Percentiles rank a stretch among this genome's conserved stretches.
Evolutionary conservation across 345 rosid genomes (phyloP).

Genomic region (Arabis hirsuta): DNA sequence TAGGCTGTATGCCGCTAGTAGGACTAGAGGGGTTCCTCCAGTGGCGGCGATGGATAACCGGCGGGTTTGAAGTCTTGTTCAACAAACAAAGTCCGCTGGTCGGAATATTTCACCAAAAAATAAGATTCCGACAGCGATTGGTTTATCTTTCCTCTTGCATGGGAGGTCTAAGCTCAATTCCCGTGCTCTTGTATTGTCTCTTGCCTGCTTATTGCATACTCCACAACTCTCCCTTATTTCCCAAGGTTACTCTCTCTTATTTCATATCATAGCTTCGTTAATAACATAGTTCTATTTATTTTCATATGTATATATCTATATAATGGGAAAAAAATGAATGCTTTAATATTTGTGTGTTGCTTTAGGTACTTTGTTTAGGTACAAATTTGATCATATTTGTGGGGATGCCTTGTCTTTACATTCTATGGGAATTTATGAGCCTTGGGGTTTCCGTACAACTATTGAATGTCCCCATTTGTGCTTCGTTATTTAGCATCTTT

Average conservation of each 20-base stretch:
- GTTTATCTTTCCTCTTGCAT: slow-evolving; percentile 38
- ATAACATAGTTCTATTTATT: not conserved
- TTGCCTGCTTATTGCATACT: slow-evolving; percentile 71
- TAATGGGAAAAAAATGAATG: not conserved
- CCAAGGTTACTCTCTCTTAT: slow-evolving; percentile 47
- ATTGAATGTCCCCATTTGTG: slow-evolving; percentile 7
- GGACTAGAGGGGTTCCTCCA: slow-evolving; percentile 55
- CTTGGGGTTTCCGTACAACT: slow-evolving; percentile 1
- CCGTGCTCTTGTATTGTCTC: slow-evolving; percentile 60
- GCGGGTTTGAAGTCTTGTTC: slow-evolving; percentile 57
- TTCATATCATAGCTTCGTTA: not conserved
- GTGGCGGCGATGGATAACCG: slow-evolving; percentile 68
- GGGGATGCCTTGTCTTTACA: slow-evolving; percentile 31
- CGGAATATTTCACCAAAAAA: slow-evolving; percentile 32
- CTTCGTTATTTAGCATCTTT: slow-evolving; percentile 52
- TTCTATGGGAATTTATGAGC: slow-evolving; percentile 34
- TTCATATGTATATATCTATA: not conserved
- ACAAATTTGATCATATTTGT: slow-evolving; percentile 1
- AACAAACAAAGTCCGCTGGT: slow-evolving; percentile 48
- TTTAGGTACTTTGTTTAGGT: slow-evolving; percentile 30
- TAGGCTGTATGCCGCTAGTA: slow-evolving; percentile 56
- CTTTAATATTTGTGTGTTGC: not conserved
- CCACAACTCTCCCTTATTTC: slow-evolving; percentile 60
- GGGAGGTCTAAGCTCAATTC: slow-evolving; percentile 57
- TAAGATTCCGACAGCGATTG: slow-evolving; percentile 57